Evolutionary conservation across 1,139 yeast species (phyloP).

Genomic region (Taiozyma sp.): DNA sequence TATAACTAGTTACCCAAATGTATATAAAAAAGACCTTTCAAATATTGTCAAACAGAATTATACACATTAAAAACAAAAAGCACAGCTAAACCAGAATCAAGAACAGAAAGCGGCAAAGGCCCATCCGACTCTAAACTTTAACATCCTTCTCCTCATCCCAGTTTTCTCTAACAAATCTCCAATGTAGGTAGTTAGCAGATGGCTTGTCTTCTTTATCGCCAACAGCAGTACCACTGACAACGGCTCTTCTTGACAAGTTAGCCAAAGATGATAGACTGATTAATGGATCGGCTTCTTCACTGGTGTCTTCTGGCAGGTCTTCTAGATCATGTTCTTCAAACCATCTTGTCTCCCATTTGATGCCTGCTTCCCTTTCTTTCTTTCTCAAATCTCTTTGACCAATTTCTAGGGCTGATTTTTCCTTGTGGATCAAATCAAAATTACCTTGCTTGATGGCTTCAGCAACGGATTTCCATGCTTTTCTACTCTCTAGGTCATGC

Average conservation of each 20-base stretch:
- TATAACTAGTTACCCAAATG: background rate
- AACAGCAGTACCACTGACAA: slow-evolving; percentile 59
- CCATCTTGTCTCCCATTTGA: slow-evolving; percentile 75
- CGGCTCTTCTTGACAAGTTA: slow-evolving; percentile 54
- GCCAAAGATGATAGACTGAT: slow-evolving; percentile 49
- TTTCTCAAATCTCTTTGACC: slow-evolving; percentile 78
- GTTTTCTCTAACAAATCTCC: slow-evolving; percentile 57
- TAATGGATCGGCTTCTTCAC: slow-evolving; percentile 39
- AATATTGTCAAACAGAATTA: background rate
- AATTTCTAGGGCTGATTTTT: slow-evolving; percentile 76
- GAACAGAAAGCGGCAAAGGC: background rate
- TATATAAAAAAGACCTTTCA: background rate
- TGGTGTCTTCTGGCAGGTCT: slow-evolving; percentile 17
- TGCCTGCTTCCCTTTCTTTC: slow-evolving; percentile 59
- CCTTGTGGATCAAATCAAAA: slow-evolving; percentile 66
- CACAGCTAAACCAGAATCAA: background rate
- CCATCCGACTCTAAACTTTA: slow-evolving; percentile 13
- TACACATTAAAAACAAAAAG: background rate
- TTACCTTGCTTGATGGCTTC: slow-evolving; percentile 77
- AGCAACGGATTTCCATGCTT: slow-evolving; percentile 85
- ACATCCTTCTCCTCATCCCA: slow-evolving; percentile 63
- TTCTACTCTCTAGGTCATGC: slow-evolving; percentile 70
- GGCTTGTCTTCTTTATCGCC: slow-evolving; percentile 45
- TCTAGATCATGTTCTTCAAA: slow-evolving; percentile 54
- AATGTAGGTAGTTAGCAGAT: slow-evolving; percentile 48